These are phyloP conservation scores for Viscum album DNA, from an alignment of 177 flowering plant genomes.

Conservation along the genomic window DNA sequence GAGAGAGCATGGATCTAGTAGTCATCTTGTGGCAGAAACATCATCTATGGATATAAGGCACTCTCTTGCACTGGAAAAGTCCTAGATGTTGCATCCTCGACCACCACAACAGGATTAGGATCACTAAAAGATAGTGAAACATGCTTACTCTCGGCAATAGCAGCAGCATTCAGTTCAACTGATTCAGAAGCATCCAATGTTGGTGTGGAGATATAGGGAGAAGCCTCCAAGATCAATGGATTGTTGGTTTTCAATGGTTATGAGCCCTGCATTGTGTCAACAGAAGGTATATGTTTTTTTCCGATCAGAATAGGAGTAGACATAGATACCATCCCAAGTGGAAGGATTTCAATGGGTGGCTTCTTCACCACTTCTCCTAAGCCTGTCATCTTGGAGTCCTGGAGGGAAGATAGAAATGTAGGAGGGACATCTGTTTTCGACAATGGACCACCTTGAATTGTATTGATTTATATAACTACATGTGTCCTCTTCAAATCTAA, in stretches of 20 bases:
- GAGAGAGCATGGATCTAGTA: too few relatives aligned
- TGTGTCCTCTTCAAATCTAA: too few relatives aligned
- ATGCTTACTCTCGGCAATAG: neutral
- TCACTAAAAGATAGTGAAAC: conserved; percentile 14
- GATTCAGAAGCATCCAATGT: conserved; percentile 13
- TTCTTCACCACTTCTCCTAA: conserved; percentile 79
- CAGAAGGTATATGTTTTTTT: conserved; percentile 36
- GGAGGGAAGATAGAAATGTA: conserved; percentile 81
- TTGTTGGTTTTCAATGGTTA: conserved; percentile 48
- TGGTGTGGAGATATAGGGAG: conserved; percentile 23
- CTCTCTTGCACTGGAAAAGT: conserved; percentile 13
- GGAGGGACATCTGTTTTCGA: conserved; percentile 75
- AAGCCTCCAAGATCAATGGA: conserved; percentile 53
- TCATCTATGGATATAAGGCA: neutral
- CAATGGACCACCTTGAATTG: too few relatives aligned
- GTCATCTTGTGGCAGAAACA: too few relatives aligned
- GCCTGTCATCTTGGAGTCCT: conserved; percentile 81
- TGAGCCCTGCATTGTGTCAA: conserved; percentile 22
- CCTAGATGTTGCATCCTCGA: conserved; percentile 14
- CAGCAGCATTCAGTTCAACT: conserved; percentile 13
- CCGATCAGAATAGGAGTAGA: conserved; percentile 38
- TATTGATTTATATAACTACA: too few relatives aligned
- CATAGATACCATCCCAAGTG: conserved; percentile 85
- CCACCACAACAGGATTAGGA: conserved; percentile 14
- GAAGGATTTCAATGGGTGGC: conserved; percentile 83